Conservation (phyloP, 2,329 filamentous ascomycete species). For the Xenoacremonium recifei region DNA sequence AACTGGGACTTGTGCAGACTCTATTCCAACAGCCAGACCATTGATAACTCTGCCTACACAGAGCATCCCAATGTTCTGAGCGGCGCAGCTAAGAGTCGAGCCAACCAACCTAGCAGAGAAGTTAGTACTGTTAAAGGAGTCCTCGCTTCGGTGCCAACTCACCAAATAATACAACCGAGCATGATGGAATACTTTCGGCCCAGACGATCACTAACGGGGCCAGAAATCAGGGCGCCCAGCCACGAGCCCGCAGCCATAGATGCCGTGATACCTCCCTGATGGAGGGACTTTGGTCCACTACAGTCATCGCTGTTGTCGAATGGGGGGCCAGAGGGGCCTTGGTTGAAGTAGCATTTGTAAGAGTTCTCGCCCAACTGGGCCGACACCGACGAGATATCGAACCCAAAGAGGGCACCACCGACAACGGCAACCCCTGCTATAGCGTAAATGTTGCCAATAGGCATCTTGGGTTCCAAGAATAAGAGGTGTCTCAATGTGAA, state of each 20-base stretch:
- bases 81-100: constrained; percentile 43
- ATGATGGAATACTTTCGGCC: constrained; percentile 52
- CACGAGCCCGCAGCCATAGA: constrained; percentile 52
- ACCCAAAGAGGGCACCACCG: constrained; percentile 47
- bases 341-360: constrained; percentile 39
- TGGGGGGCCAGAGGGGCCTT: constrained; percentile 32
- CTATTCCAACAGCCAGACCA: constrained; percentile 61
- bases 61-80: constrained; percentile 40
- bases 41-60: constrained; percentile 57
- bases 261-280: constrained; percentile 52
- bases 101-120: constrained; percentile 36
- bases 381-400: constrained; percentile 58
- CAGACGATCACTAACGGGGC: constrained; percentile 47
- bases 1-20: constrained; percentile 61
- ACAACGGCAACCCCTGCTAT: constrained; percentile 36
- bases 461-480: constrained; percentile 24
- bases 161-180: constrained; percentile 51
- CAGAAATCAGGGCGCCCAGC: constrained; percentile 47
- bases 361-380: constrained; percentile 38
- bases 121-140: no score
- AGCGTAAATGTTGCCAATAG: constrained; percentile 35
- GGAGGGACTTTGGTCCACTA: constrained; percentile 36
- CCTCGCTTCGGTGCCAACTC: constrained; percentile 1
- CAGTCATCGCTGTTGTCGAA: constrained; percentile 27
- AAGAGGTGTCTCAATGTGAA: background rate